Base-by-base conservation (phyloP, 371 early-diverging fungal species). In the Mortierella sp. region DNA sequence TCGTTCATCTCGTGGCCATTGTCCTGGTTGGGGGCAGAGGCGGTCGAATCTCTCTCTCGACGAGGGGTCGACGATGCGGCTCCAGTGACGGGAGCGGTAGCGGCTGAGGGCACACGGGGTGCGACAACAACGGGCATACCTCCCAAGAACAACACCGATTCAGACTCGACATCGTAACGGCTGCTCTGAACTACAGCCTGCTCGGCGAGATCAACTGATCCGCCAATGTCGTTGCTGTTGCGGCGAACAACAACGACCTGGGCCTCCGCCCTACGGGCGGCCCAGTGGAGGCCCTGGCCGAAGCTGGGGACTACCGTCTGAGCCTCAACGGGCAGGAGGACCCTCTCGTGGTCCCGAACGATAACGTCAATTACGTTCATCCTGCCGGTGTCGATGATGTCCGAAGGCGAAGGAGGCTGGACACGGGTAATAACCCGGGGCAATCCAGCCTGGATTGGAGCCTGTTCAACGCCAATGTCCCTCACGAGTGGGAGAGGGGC, bases 181-280 rank as follows among this genome's bases (percentile, higher is more conserved):
- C 81, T 73, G 84, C 81, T 84, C 84, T 81, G 84, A 84, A 80
- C 74, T 84, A 75, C 84, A 80, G 78, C 84, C 84, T 84, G 81
- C 75, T 84, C 71, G 73, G 73, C 73, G 74, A 73, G 50, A 65
- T 50, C 80, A 57, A 63, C 76, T n/a, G 50, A 72, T 60, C 58
- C 77, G 70, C 80, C 76, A n/a, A 58, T 75, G 73, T 73, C 63
- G 73, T 75, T 74, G 77, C 57, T 70, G 72, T 72, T 70, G 31
- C 80, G 76, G 74, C 79, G 73, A 74, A 73, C 76, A 38, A 54
- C 79, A 48, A 70, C 83, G 73, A 52, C 76, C n/a, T 42, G 71
- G 73, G 63, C 72, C 63, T 68, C 72, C 72, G 31, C 71, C 42
- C 24, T 72, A 26, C 26, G 65, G 73, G 58, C 76, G 24, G 77